Conservation (phyloP, 805 yeast genomes). For the Metschnikowia hibisci region DNA sequence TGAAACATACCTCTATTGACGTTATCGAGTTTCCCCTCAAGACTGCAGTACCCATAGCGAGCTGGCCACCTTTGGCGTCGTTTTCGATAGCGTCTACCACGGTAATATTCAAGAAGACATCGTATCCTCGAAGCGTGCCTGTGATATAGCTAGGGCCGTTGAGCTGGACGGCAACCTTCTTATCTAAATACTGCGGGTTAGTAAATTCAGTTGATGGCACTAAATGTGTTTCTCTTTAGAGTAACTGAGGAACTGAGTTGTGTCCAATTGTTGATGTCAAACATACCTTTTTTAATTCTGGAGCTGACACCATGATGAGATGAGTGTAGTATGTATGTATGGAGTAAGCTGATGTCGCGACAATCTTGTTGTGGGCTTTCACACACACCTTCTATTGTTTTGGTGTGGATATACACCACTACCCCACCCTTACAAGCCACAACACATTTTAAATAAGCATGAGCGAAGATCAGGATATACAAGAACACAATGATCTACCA, state of each 20-base stretch:
- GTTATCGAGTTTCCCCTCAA: constrained; percentile 77
- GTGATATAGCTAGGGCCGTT: constrained; percentile 74
- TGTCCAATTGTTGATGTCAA: not conserved
- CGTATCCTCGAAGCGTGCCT: constrained; percentile 86
- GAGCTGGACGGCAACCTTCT: constrained; percentile 65
- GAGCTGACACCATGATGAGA: constrained; percentile 52
- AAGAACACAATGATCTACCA: constrained; percentile 2
- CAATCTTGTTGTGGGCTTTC: not conserved
- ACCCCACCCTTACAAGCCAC: not conserved
- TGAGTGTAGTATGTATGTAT: not conserved
- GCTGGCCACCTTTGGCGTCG: constrained; percentile 44
- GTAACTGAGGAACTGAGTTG: too few relatives aligned
- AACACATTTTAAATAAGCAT: not conserved
- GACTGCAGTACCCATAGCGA: constrained; percentile 64
- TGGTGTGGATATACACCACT: too few relatives aligned
- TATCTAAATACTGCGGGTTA: constrained; percentile 64
- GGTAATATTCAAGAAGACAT: constrained; percentile 70
- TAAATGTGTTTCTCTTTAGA: too few relatives aligned
- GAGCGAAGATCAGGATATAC: not conserved
- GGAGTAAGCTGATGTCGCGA: not conserved
- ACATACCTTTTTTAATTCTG: constrained; percentile 55
- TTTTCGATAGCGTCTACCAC: constrained; percentile 69
- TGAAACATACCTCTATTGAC: constrained; percentile 55
- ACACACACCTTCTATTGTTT: too few relatives aligned
- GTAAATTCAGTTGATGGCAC: constrained; percentile 11